A percentile compares a stretch with the other conserved stretches of the same genome.
Conservation (phyloP, 225 moss, liverwort and hornwort genomes). For the Polytrichum formosum region DNA sequence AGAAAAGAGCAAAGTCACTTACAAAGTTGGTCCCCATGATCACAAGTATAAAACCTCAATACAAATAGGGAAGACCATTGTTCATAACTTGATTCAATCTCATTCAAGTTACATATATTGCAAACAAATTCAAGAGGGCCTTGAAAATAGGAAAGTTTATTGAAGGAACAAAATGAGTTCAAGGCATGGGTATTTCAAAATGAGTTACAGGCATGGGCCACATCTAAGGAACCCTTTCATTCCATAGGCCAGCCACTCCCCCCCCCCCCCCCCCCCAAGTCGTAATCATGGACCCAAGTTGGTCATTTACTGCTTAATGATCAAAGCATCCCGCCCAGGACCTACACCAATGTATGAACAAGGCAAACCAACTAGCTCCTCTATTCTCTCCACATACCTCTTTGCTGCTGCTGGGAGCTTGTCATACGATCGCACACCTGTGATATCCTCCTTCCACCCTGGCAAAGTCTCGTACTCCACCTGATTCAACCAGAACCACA, state of each 20-base stretch:
- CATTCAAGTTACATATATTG: no score
- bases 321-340: conserved; percentile 92
- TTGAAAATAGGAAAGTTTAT: not conserved
- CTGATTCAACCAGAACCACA: conserved; percentile 23
- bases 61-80: no score
- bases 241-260: not conserved
- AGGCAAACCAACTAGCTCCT: conserved; percentile 55
- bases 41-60: no score
- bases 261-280: not conserved
- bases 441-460: conserved; percentile 86
- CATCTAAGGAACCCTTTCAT: not conserved
- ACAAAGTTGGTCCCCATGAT: no score
- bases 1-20: no score
- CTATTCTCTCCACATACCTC: conserved; percentile 90
- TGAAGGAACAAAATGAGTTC: not conserved
- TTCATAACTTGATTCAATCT: no score
- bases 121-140: not conserved
- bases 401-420: conserved; percentile 81
- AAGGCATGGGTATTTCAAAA: no score
- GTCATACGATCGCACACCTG: conserved; percentile 62
- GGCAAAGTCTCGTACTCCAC: conserved; percentile 81
- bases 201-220: not conserved
- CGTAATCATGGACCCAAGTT: not conserved
- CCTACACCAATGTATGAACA: conserved; percentile 89
- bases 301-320: conserved; percentile 52